These are phyloP conservation scores for Bipolaris victoriae DNA, from an alignment of 2,329 filamentous ascomycete genomes.

Conservation along the genomic window DNA sequence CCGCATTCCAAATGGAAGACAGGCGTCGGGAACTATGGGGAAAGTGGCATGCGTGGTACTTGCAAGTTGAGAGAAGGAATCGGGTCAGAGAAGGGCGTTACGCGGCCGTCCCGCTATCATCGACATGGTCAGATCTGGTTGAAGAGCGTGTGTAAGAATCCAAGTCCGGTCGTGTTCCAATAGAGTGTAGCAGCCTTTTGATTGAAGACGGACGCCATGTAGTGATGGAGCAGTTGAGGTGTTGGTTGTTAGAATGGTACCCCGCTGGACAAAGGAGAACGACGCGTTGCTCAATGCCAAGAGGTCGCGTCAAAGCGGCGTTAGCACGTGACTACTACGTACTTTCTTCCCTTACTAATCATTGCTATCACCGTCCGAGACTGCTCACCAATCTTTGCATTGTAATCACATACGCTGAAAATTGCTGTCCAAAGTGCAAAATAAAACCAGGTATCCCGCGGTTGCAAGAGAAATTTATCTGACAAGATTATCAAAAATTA, in stretches of 20 bases:
- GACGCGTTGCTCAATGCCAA: constrained; percentile 25
- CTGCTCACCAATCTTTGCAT: background rate
- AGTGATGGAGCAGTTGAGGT: constrained; percentile 23
- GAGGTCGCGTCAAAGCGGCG: constrained; percentile 6
- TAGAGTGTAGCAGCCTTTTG: constrained; percentile 7
- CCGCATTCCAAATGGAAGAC: constrained; percentile 69
- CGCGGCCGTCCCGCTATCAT: constrained; percentile 31
- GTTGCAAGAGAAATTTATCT: background rate
- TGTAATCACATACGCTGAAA: background rate
- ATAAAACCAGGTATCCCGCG: too few species aligned
- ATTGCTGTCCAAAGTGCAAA: background rate
- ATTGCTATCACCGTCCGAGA: background rate
- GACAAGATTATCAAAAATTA: background rate
- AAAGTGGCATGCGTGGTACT: constrained; percentile 70
- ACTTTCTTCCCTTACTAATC: constrained; percentile 16
- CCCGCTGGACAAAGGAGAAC: background rate
- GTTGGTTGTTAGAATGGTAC: constrained; percentile 14
- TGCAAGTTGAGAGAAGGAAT: constrained; percentile 45
- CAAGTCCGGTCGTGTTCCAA: constrained; percentile 22
- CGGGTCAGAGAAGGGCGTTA: constrained; percentile 28
- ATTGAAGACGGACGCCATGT: constrained; percentile 17
- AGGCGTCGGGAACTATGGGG: constrained; percentile 77
- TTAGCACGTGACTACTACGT: constrained; percentile 5
- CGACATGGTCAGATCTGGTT: constrained; percentile 38
- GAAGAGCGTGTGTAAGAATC: constrained; percentile 8